These are phyloP conservation scores for Phialophora chinensis DNA, from an alignment of 2,329 filamentous ascomycete genomes.

Conservation along the genomic window DNA sequence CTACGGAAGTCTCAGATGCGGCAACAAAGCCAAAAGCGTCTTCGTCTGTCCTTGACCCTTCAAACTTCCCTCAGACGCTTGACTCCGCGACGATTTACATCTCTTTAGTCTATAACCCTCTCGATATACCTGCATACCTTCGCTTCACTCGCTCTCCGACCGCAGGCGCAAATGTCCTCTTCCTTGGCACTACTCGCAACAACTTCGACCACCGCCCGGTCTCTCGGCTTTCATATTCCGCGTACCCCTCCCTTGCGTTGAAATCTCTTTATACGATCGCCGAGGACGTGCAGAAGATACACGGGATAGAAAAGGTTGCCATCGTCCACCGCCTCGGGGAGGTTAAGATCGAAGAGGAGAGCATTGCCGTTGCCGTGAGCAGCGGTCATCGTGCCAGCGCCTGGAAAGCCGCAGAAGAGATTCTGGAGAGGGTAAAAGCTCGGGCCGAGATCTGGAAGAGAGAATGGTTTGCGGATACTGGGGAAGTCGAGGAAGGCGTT, in stretches of 20 bases:
- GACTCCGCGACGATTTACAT: slow-evolving; percentile 49
- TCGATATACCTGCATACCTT: slow-evolving; percentile 46
- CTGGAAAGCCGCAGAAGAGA: slow-evolving; percentile 88
- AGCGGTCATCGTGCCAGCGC: slow-evolving; percentile 81
- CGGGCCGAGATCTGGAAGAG: slow-evolving; percentile 76
- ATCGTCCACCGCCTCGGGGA: slow-evolving; percentile 84
- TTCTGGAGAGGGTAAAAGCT: slow-evolving; percentile 83
- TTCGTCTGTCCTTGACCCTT: slow-evolving; percentile 46
- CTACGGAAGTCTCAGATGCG: slow-evolving; percentile 13
- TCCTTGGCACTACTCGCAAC: slow-evolving; percentile 54
- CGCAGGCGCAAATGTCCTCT: slow-evolving; percentile 54
- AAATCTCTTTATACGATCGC: slow-evolving; percentile 49
- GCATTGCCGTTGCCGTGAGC: slow-evolving; percentile 86
- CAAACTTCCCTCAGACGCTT: slow-evolving; percentile 49
- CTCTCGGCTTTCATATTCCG: slow-evolving; percentile 52
- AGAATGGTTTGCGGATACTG: slow-evolving; percentile 41
- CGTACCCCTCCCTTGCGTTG: slow-evolving; percentile 51
- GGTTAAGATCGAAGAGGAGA: slow-evolving; percentile 91
- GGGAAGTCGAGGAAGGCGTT: slow-evolving; percentile 37
- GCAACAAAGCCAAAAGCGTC: neutral
- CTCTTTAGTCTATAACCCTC: slow-evolving; percentile 50
- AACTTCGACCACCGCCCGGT: slow-evolving; percentile 51
- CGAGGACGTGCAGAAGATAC: slow-evolving; percentile 59
- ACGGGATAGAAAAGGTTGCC: slow-evolving; percentile 73
- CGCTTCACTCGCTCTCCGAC: slow-evolving; percentile 48